Conservation (phyloP, 2,329 filamentous ascomycete genomes). For the Pseudogymnoascus sp. region DNA sequence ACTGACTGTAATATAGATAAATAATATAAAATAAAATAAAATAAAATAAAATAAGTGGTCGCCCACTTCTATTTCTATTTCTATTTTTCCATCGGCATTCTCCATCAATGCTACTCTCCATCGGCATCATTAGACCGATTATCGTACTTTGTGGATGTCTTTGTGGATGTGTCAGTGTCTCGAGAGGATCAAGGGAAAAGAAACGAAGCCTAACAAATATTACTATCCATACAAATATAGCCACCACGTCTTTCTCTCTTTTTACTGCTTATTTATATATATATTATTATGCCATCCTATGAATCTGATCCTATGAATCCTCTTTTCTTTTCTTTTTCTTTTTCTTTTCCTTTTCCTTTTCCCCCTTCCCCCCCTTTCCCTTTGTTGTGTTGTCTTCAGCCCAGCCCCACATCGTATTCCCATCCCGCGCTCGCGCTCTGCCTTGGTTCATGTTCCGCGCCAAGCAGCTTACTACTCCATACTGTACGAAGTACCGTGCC, state of each 20-base stretch:
- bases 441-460: background rate
- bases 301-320: too few species aligned
- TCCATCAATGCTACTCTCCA: background rate
- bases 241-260: background rate
- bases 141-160: constrained; percentile 1
- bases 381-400: background rate
- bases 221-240: background rate
- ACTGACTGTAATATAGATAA: background rate
- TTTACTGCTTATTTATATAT: background rate
- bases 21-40: background rate
- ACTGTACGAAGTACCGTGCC: constrained; percentile 3
- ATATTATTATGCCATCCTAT: too few species aligned
- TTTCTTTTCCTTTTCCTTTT: background rate
- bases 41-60: background rate
- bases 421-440: background rate
- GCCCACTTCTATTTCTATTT: background rate
- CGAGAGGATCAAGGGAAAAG: background rate
- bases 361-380: background rate
- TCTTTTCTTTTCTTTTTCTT: background rate
- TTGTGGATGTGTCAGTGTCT: background rate
- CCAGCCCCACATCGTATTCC: constrained; percentile 1
- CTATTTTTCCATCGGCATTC: background rate
- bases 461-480: background rate
- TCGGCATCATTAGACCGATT: background rate
- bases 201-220: background rate